Evolutionary conservation across 768 basidiomycete species (phyloP).

Genomic region (Lentinula guzmanii): DNA sequence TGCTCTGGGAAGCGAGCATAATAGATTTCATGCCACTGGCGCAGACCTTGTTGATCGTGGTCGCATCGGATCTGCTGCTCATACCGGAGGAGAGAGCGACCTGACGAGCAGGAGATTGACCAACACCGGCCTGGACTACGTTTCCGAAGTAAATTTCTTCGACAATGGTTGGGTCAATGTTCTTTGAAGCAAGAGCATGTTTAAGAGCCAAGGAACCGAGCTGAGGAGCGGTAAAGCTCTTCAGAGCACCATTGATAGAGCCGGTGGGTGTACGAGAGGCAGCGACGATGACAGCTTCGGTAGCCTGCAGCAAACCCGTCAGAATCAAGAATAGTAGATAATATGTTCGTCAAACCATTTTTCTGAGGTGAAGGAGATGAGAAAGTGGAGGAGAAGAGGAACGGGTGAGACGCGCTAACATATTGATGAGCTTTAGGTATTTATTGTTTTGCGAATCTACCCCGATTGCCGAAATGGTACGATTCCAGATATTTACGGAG

Average conservation of each 20-base stretch:
- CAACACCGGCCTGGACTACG: slow-evolving; percentile 95
- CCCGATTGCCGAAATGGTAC: slow-evolving; percentile 26
- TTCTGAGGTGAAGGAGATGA: slow-evolving; percentile 31
- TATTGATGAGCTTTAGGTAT: slow-evolving; percentile 31
- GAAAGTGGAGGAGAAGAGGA: slow-evolving; percentile 27
- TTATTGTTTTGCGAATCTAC: slow-evolving; percentile 9
- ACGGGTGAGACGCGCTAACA: slow-evolving; percentile 35
- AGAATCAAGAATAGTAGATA: neutral
- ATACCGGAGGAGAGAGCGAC: slow-evolving; percentile 91
- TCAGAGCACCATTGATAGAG: slow-evolving; percentile 85
- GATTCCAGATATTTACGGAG: slow-evolving; percentile 13
- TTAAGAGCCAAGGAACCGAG: slow-evolving; percentile 88
- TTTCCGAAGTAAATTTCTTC: slow-evolving; percentile 98
- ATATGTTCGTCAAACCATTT: slow-evolving; percentile 39
- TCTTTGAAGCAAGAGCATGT: slow-evolving; percentile 77
- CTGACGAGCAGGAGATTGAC: slow-evolving; percentile 97
- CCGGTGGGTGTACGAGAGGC: slow-evolving; percentile 93
- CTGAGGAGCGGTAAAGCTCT: slow-evolving; percentile 84
- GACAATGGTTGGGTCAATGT: slow-evolving; percentile 74
- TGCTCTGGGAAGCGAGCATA: slow-evolving; percentile 89
- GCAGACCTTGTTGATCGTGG: slow-evolving; percentile 99
- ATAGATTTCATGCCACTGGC: slow-evolving; percentile 96
- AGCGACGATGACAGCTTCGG: slow-evolving; percentile 91
- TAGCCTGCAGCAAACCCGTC: slow-evolving; percentile 29
- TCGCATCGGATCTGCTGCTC: slow-evolving; percentile 82